phyloP scores from a whole-genome alignment of 1,284 basidiomycete species.

The Pseudozyma flocculosa region DNA sequence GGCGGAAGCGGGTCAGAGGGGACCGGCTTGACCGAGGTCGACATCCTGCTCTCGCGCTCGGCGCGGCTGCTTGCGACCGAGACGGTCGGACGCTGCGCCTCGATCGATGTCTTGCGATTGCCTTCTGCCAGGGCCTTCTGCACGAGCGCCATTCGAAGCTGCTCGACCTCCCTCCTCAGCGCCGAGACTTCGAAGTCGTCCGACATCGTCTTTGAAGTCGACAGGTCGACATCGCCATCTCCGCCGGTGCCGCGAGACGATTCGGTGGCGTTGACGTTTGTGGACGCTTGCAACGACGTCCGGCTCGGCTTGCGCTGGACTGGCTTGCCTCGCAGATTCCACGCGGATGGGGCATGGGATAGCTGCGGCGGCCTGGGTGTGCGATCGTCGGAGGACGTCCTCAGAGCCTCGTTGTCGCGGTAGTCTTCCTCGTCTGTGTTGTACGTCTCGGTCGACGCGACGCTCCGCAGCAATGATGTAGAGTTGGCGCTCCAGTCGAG shows the following conservation, averaged over 20 bases:
- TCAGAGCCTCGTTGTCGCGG: too few species aligned
- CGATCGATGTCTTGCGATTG: slow-evolving; percentile 4
- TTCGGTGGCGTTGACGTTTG: neutral
- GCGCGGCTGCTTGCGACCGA: slow-evolving; percentile 1
- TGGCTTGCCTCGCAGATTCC: too few species aligned
- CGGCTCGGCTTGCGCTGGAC: neutral
- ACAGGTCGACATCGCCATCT: neutral
- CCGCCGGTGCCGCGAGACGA: neutral
- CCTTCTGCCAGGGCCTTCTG: slow-evolving; percentile 5
- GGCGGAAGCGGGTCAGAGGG: slow-evolving; percentile 1
- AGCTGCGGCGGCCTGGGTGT: neutral
- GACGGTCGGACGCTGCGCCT: too few species aligned
- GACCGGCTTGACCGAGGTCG: slow-evolving; percentile 1
- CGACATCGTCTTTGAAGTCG: neutral
- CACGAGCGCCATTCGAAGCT: slow-evolving; percentile 29
- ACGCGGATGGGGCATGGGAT: too few species aligned
- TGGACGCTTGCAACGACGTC: neutral
- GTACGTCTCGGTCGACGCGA: too few species aligned
- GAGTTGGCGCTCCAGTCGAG: neutral
- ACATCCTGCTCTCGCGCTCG: neutral
- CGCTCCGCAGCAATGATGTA: too few species aligned
- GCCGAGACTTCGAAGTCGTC: slow-evolving; percentile 22
- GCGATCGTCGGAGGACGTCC: neutral
- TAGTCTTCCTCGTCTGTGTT: too few species aligned
- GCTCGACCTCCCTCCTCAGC: slow-evolving; percentile 22